Evolutionary conservation across 441 rosid genomes (phyloP).

Genomic region (Jatropha podagrica): DNA sequence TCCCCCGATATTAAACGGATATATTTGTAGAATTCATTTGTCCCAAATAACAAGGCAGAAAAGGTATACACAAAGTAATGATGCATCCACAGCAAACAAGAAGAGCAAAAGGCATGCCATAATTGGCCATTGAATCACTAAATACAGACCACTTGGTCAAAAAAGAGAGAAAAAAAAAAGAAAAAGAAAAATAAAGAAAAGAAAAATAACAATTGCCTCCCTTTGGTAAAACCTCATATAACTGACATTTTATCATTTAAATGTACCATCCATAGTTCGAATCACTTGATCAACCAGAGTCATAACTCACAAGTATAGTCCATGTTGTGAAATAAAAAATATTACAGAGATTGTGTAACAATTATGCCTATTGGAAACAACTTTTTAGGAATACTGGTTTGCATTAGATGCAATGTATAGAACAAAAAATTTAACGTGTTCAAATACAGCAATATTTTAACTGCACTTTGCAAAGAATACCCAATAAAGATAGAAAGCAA

Average conservation of each 20-base stretch:
- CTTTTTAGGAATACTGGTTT: neutral
- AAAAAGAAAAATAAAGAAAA: neutral
- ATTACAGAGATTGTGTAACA: neutral
- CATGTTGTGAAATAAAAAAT: neutral
- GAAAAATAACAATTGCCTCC: neutral
- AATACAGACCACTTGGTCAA: neutral
- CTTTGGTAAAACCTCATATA: neutral
- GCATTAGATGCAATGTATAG: neutral
- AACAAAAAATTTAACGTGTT: neutral
- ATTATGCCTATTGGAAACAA: neutral
- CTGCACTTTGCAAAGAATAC: neutral
- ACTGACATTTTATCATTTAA: neutral
- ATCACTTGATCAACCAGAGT: neutral
- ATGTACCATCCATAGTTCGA: neutral
- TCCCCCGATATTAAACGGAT: neutral
- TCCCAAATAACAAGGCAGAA: neutral
- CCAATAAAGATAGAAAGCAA: neutral
- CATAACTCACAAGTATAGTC: neutral
- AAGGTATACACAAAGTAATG: neutral
- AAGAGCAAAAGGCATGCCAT: neutral
- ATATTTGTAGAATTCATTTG: too few species aligned
- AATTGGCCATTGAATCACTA: neutral
- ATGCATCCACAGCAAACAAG: neutral
- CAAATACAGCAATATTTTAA: neutral
- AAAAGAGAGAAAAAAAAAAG: neutral